Percentiles rank a stretch among this genome's conserved stretches.
Evolutionary conservation across 73 alveolate genomes (phyloP).

Genomic region (Tetrahymena malaccensis): DNA sequence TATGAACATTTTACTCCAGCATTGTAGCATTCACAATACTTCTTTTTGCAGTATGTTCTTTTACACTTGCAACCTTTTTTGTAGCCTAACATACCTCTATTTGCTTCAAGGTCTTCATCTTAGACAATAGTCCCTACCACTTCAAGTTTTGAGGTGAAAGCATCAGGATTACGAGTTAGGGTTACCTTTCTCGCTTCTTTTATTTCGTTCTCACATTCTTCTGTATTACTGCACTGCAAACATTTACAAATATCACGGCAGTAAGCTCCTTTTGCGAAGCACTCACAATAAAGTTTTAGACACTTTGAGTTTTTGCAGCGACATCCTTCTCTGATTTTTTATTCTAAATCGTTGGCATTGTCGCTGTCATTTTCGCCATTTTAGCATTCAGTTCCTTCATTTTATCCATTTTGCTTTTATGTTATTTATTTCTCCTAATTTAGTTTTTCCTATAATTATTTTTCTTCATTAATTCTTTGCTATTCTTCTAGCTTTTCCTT

Average conservation of each 20-base stretch:
- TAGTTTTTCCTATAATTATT: background rate
- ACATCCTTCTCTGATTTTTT: slow-evolving; percentile 20
- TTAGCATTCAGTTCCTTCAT: background rate
- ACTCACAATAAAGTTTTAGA: slow-evolving; percentile 74
- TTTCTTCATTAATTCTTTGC: background rate
- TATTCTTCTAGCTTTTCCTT: background rate
- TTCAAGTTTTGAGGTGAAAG: slow-evolving; percentile 16
- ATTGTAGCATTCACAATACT: slow-evolving; percentile 10
- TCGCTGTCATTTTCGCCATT: background rate
- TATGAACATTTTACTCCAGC: slow-evolving; percentile 25
- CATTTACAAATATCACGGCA: slow-evolving; percentile 66
- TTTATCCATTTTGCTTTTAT: background rate
- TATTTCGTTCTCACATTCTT: slow-evolving; percentile 57
- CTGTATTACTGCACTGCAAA: slow-evolving; percentile 50
- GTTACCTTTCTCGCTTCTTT: slow-evolving; percentile 49
- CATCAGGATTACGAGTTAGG: slow-evolving; percentile 54
- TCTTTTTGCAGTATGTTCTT: background rate
- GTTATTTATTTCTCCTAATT: background rate
- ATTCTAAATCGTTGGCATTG: background rate
- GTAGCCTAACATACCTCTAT: background rate
- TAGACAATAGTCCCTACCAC: background rate
- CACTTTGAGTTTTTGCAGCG: slow-evolving; percentile 72
- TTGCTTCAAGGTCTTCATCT: background rate
- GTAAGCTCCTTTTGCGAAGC: slow-evolving; percentile 63
- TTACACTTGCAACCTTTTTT: slow-evolving; percentile 4